Evolutionary conservation across 495 filamentous ascomycete genomes (phyloP).

Genomic region (Recurvomyces mirabilis): DNA sequence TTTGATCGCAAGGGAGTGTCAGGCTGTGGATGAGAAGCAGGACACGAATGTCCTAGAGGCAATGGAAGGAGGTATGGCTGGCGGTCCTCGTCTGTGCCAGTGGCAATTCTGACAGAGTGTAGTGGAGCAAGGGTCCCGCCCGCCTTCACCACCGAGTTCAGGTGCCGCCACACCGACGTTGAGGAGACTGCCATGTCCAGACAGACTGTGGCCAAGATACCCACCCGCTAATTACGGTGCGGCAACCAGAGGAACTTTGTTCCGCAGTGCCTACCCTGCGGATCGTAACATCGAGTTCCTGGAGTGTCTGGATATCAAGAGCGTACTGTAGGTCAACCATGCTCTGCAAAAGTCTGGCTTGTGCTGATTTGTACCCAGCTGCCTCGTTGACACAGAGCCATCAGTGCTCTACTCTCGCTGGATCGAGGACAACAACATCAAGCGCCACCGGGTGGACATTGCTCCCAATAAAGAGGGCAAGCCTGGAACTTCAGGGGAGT

Average conservation of each 20-base stretch:
- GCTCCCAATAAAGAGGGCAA: constrained; percentile 60
- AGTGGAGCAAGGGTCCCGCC: constrained; percentile 3
- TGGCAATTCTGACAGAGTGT: constrained; percentile 2
- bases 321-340: constrained; percentile 50
- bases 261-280: constrained; percentile 65
- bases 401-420: constrained; percentile 49
- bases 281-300: constrained; percentile 54
- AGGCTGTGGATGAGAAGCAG: too few species aligned
- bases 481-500: constrained; percentile 40
- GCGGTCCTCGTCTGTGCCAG: too few species aligned
- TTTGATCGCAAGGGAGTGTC: too few species aligned
- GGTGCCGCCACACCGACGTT: constrained; percentile 10
- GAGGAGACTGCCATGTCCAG: constrained; percentile 10
- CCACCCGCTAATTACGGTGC: constrained; percentile 56
- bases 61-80: too few species aligned
- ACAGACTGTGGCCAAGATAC: constrained; percentile 19
- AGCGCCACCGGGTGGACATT: constrained; percentile 58
- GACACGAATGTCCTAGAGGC: too few species aligned
- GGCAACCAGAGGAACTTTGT: constrained; percentile 51
- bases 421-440: constrained; percentile 49
- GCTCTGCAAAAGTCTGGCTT: background rate
- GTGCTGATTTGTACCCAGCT: constrained; percentile 36
- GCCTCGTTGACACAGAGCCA: constrained; percentile 59
- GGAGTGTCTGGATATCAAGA: constrained; percentile 53
- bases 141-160: constrained; percentile 11